phyloP scores from a whole-genome alignment of 352 stramenopile species.

The Hyphochytrium catenoides region DNA sequence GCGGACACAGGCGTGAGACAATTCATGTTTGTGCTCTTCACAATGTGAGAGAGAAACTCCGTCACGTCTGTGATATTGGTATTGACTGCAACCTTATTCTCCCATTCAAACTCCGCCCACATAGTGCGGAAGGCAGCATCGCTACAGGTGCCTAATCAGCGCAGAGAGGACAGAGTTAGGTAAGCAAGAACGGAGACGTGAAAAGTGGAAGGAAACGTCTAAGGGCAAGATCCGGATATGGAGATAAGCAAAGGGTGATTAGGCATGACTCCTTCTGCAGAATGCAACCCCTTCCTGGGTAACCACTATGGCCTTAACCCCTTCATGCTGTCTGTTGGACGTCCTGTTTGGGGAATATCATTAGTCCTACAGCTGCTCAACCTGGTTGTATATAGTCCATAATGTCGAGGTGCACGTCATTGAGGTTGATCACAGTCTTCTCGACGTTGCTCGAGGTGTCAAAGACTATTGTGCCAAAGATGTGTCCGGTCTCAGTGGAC shows the following conservation, averaged over 20 bases:
- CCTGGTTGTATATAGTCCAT: constrained; percentile 99
- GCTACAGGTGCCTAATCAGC: constrained; percentile 54
- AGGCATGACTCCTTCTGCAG: too few relatives aligned
- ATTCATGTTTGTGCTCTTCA: constrained; percentile 96
- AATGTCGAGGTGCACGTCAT: constrained; percentile 99
- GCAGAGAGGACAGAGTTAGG: too few relatives aligned
- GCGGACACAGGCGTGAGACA: constrained; percentile 87
- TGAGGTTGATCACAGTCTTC: constrained; percentile 98
- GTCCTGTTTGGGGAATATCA: too few relatives aligned
- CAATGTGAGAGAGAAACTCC: constrained; percentile 94
- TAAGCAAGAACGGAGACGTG: too few relatives aligned
- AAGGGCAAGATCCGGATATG: too few relatives aligned
- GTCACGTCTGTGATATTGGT: constrained; percentile 91
- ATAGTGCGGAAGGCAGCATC: constrained; percentile 96
- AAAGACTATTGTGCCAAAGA: constrained; percentile 99
- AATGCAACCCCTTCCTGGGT: too few relatives aligned
- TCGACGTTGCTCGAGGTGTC: constrained; percentile 81
- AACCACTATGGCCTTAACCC: too few relatives aligned
- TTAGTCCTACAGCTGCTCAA: constrained; percentile 48
- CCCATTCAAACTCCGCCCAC: constrained; percentile 99
- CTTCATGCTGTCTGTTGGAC: too few relatives aligned
- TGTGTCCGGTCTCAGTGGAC: constrained; percentile 98
- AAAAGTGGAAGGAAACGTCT: too few relatives aligned
- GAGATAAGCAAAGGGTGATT: too few relatives aligned
- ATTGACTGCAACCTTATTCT: constrained; percentile 98